Conservation (phyloP, 176 grass and related monocot genomes). For the Carex littledalei region DNA sequence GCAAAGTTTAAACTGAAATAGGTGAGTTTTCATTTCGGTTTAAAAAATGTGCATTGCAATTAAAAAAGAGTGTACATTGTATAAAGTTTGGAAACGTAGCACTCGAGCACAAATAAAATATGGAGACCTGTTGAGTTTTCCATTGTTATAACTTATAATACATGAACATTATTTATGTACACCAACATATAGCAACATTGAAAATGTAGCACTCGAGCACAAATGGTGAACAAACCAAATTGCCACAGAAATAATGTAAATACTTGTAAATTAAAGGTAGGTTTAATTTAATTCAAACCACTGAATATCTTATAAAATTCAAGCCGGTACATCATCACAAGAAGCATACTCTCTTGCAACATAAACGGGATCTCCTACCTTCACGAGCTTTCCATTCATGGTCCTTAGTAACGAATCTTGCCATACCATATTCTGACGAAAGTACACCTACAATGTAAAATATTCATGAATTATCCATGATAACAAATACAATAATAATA, state of each 20-base stretch:
- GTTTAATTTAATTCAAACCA: not conserved
- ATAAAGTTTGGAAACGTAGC: too few relatives aligned
- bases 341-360: slow-evolving; percentile 41
- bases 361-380: slow-evolving; percentile 55
- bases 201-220: not conserved
- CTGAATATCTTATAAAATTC: not conserved
- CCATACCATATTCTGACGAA: slow-evolving; percentile 83
- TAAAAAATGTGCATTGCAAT: too few relatives aligned
- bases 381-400: slow-evolving; percentile 36
- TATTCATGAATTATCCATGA: not conserved
- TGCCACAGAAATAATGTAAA: not conserved
- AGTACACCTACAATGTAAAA: slow-evolving; percentile 45
- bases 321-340: slow-evolving; percentile 40
- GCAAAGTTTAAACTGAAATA: too few relatives aligned
- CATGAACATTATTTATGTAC: not conserved
- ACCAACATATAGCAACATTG: not conserved
- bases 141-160: not conserved
- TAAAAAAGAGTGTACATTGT: too few relatives aligned
- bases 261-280: not conserved
- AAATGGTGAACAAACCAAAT: not conserved
- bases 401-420: slow-evolving; percentile 42
- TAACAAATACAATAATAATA: not conserved
- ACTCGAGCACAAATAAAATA: too few relatives aligned
- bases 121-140: not conserved
- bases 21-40: too few relatives aligned